A percentile compares a stretch with the other conserved stretches of the same genome.
phyloP scores from a whole-genome alignment of 257 asterid species.

The Przewalskia tangutica region DNA sequence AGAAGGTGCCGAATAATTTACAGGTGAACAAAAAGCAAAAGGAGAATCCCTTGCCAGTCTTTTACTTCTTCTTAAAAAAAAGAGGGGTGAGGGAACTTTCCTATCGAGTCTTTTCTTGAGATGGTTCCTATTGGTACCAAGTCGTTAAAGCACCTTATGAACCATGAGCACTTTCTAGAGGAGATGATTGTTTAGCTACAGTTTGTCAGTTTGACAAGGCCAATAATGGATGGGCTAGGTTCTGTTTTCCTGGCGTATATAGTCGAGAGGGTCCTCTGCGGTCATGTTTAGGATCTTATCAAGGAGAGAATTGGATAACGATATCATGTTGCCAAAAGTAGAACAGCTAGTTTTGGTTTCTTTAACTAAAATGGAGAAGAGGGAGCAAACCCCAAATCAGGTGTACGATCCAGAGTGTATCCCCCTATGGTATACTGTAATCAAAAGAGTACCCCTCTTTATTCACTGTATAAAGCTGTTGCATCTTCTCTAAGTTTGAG shows the following conservation, averaged over 20 bases:
- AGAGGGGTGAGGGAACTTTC: background rate
- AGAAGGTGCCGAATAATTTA: background rate
- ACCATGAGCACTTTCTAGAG: background rate
- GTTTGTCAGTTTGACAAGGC: background rate
- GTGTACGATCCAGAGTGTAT: background rate
- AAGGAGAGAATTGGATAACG: background rate
- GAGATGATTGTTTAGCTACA: background rate
- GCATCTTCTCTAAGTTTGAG: background rate
- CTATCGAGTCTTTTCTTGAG: background rate
- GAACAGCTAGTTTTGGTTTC: background rate
- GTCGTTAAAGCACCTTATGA: background rate
- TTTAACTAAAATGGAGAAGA: background rate
- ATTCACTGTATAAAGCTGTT: background rate
- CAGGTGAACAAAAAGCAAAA: background rate
- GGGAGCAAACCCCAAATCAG: background rate
- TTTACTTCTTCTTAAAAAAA: background rate
- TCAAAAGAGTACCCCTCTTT: background rate
- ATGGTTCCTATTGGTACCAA: background rate
- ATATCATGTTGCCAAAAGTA: background rate
- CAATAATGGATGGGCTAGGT: background rate
- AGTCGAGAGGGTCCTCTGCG: background rate
- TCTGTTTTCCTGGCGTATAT: background rate
- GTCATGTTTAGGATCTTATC: background rate
- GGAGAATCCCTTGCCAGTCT: background rate
- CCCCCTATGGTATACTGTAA: background rate